Conservation (phyloP, 2,329 filamentous ascomycete species). For the Penicillium sp. region DNA sequence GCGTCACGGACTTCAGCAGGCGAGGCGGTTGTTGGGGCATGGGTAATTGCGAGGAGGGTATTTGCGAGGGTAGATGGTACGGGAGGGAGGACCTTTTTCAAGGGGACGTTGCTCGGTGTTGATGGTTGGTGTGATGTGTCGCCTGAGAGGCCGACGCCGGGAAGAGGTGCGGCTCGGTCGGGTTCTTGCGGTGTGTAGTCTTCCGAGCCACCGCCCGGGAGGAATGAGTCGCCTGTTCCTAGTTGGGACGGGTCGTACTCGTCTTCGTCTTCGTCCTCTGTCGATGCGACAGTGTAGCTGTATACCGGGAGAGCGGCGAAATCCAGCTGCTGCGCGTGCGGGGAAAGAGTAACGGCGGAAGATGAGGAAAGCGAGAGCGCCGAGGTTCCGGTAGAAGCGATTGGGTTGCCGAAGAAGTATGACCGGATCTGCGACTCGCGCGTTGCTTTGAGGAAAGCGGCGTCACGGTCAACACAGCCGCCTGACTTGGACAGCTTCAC, state of each 20-base stretch:
- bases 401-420: conserved; percentile 83
- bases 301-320: conserved; percentile 72
- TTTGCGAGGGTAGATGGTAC: conserved; percentile 63
- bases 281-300: conserved; percentile 58
- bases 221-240: conserved; percentile 32
- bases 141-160: conserved; percentile 22
- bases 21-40: conserved; percentile 64
- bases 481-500: conserved; percentile 79
- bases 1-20: conserved; percentile 71
- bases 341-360: conserved; percentile 68
- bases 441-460: conserved; percentile 65
- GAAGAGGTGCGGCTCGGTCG: conserved; percentile 18
- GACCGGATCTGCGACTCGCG: conserved; percentile 76
- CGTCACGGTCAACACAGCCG: conserved; percentile 73
- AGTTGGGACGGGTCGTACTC: conserved; percentile 40
- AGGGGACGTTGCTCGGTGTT: conserved; percentile 20
- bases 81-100: conserved; percentile 63
- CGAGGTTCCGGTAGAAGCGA: conserved; percentile 36
- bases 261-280: conserved; percentile 50
- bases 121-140: conserved; percentile 16
- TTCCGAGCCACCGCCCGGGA: conserved; percentile 32
- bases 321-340: conserved; percentile 79
- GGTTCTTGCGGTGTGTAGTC: conserved; percentile 14
- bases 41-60: conserved; percentile 78
- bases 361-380: conserved; percentile 34